A percentile compares a stretch with the other conserved stretches of the same genome.
Conservation (phyloP, 2,329 filamentous ascomycete species). For the Fusarium chuoi region DNA sequence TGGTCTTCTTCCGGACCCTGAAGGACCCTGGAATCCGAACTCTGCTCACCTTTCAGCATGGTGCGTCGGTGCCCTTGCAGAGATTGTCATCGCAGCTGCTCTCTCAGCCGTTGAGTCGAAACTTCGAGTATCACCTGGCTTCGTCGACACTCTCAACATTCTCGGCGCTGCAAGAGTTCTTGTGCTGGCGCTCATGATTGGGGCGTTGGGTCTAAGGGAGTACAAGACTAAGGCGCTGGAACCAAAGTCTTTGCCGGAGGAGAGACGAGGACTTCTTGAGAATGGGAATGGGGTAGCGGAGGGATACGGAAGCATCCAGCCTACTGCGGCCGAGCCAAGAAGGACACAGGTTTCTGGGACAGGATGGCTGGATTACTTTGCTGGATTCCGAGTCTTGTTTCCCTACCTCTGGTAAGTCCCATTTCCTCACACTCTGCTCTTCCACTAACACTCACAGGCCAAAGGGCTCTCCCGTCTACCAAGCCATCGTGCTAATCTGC, state of each 20-base stretch:
- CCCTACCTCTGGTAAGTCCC: conserved; percentile 55
- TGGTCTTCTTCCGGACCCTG: conserved; percentile 56
- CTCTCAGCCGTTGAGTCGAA: conserved; percentile 45
- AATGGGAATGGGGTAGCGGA: conserved; percentile 49
- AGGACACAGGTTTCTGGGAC: conserved; percentile 49
- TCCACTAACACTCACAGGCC: conserved; percentile 48
- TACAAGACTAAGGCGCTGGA: conserved; percentile 43
- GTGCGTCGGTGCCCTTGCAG: conserved; percentile 49
- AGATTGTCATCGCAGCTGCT: conserved; percentile 51
- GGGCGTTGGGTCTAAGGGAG: conserved; percentile 45
- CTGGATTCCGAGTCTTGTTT: conserved; percentile 57
- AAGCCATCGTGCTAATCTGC: conserved; percentile 54
- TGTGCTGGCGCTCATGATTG: conserved; percentile 50
- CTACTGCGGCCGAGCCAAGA: conserved; percentile 24
- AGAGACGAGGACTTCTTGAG: conserved; percentile 53
- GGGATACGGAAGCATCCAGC: conserved; percentile 44
- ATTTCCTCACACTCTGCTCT: neutral
- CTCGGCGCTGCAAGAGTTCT: conserved; percentile 48
- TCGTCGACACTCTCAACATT: conserved; percentile 47
- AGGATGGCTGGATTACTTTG: conserved; percentile 59
- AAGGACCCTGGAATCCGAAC: conserved; percentile 56
- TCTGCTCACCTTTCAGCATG: conserved; percentile 52
- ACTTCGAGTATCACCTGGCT: conserved; percentile 43
- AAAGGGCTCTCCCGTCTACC: conserved; percentile 53
- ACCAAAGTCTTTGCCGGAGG: conserved; percentile 47